These are phyloP conservation scores for Arthrobotrys sinensis DNA, from an alignment of 2,329 filamentous ascomycete genomes.

Conservation along the genomic window DNA sequence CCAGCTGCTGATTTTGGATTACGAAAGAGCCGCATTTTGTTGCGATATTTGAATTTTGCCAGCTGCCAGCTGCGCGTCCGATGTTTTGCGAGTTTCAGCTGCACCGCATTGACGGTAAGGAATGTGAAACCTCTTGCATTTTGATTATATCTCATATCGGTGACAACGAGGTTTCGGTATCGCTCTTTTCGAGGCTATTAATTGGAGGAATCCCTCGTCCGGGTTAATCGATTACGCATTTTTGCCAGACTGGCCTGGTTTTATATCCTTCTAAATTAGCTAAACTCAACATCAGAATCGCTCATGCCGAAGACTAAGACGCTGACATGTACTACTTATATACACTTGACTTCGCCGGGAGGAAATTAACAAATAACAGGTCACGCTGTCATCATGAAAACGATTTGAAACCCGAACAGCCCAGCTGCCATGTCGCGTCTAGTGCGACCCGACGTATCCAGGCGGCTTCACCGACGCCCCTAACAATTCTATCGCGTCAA, in stretches of 20 bases:
- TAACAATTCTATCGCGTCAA: constrained; percentile 28
- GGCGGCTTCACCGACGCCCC: constrained; percentile 30
- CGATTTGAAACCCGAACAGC: not conserved
- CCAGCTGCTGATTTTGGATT: constrained; percentile 16
- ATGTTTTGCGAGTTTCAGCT: constrained; percentile 27
- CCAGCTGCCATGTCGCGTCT: not conserved
- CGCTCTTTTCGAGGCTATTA: not conserved
- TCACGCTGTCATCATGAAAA: not conserved
- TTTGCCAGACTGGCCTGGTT: constrained; percentile 22
- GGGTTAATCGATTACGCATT: not conserved
- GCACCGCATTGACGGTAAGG: not conserved
- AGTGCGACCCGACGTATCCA: constrained; percentile 15
- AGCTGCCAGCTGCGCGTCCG: not conserved
- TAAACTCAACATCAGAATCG: constrained; percentile 10
- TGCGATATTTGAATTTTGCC: too few species aligned
- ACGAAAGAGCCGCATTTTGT: constrained; percentile 13
- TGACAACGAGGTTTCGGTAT: constrained; percentile 23
- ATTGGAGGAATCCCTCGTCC: constrained; percentile 1
- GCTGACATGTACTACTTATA: constrained; percentile 4
- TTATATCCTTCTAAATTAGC: constrained; percentile 2
- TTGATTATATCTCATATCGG: not conserved
- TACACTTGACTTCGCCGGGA: not conserved
- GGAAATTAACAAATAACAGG: not conserved
- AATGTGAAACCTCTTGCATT: constrained; percentile 29
- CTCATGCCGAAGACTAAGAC: constrained; percentile 28